Evolutionary conservation across 1,139 yeast genomes (phyloP), one percentile per base, ranked within the genome.

Genomic region (Yamadazyma kanchanaburiensis): DNA sequence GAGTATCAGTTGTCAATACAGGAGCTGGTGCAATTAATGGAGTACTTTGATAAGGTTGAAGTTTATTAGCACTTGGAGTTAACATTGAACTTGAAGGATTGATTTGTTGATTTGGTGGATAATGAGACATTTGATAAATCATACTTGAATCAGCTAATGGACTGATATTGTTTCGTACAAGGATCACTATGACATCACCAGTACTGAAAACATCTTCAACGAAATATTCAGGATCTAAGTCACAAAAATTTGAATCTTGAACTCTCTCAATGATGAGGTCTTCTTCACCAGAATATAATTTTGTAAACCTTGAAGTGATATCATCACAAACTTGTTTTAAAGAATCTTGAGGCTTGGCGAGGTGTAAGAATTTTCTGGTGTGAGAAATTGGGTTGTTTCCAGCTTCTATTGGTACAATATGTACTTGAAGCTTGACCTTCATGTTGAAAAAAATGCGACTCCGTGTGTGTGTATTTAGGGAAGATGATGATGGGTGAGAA

Each of bases 211-310:
- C 78, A 42, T 81, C 86, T 6, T 69, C 69, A 0, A 78, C 80
- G 4, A 54, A 39, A 43, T 77, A 84, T 35, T 83, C 94, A 0
- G 88, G 87, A 51, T 84, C 94, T 41, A 85, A 58, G 50, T 85
- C 94, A 45, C 88, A 82, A 37, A 68, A 67, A 36, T 75, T 71
- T 18, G 56, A 53, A 49, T 84, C 89, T 48, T 83, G 91, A 7
- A 83, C 55, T 29, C 74, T 70, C 14, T 68, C 58, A 22, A 84
- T 73, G 4, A 60, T 62, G 11, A 82, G 49, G 1, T 69, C 64
- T 2, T 63, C 70, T 31, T 74, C 80, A 19, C 66, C 64, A 0
- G 91, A 89, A 43, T 84, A 84, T 27, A 84, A 58, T 49, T 75
- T 77, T 25, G 59, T 47, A 48, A 74, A 80, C 33, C 85, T 63